These are phyloP conservation scores for Cercospora beticola DNA, from an alignment of 2,329 filamentous ascomycete genomes.

Conservation along the genomic window DNA sequence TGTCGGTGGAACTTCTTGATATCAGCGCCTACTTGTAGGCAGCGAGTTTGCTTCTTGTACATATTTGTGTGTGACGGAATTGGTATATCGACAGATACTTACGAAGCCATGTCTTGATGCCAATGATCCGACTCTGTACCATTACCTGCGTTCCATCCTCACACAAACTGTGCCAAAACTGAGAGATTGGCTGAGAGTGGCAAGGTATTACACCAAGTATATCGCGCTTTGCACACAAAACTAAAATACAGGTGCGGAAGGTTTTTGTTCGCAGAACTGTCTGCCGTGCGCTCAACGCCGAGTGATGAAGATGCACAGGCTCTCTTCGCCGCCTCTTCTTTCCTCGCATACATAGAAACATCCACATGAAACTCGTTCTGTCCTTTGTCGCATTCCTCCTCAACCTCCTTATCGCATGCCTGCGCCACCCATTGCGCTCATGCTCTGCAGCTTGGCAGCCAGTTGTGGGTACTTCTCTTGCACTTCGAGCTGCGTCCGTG, in stretches of 20 bases:
- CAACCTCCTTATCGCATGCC: slow-evolving; percentile 19
- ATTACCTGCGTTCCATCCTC: not conserved
- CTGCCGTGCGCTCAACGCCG: slow-evolving; percentile 21
- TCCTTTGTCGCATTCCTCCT: slow-evolving; percentile 2
- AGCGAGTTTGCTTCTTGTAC: not conserved
- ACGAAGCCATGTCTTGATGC: not conserved
- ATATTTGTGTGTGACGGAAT: not conserved
- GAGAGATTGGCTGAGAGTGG: not conserved
- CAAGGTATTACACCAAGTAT: slow-evolving; percentile 13
- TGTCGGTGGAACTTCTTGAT: not conserved
- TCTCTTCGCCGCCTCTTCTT: slow-evolving; percentile 5
- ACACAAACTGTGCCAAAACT: not conserved
- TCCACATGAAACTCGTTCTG: slow-evolving; percentile 17
- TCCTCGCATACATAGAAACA: slow-evolving; percentile 13
- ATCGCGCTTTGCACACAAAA: slow-evolving; percentile 11
- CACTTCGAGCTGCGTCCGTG: slow-evolving; percentile 84
- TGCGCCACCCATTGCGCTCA: slow-evolving; percentile 30
- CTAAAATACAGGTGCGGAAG: slow-evolving; percentile 16
- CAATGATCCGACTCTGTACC: not conserved
- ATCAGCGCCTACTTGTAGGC: not conserved
- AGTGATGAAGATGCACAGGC: slow-evolving; percentile 14
- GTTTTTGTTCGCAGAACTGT: slow-evolving; percentile 17
- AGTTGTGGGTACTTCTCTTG: slow-evolving; percentile 57
- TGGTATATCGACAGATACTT: not conserved
- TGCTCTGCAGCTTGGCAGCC: slow-evolving; percentile 45